Percentiles rank a stretch among this genome's conserved stretches.
phyloP scores from a whole-genome alignment of 805 yeast genomes.

The Candida bentonensis region DNA sequence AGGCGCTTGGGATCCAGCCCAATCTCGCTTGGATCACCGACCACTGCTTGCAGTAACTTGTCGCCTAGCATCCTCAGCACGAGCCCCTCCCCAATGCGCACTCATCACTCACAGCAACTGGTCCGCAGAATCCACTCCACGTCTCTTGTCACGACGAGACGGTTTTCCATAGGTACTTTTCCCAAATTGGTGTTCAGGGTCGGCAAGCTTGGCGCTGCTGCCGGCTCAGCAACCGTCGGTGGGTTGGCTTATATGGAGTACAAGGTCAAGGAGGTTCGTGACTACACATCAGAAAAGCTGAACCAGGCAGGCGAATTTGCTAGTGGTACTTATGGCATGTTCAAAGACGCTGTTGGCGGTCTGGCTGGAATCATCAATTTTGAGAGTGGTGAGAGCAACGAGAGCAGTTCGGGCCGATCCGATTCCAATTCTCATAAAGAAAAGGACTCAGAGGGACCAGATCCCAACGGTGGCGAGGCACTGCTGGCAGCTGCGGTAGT shows the following conservation, averaged over 20 bases:
- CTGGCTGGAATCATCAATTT: conserved; percentile 12
- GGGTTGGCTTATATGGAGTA: conserved; percentile 88
- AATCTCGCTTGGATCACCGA: not conserved
- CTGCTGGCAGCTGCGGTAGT: conserved; percentile 44
- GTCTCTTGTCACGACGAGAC: not conserved
- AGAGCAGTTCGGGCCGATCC: conserved; percentile 20
- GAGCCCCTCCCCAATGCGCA: not conserved
- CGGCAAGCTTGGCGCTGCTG: conserved; percentile 55
- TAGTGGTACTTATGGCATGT: conserved; percentile 19
- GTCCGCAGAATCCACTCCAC: not conserved
- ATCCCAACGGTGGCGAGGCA: conserved; percentile 35
- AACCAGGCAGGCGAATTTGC: conserved; percentile 41
- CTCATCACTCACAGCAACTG: not conserved
- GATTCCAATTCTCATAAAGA: conserved; percentile 7
- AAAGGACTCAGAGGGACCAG: conserved; percentile 18
- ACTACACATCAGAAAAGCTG: conserved; percentile 53
- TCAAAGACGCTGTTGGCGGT: not conserved
- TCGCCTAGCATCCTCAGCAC: too few species aligned
- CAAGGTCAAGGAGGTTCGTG: conserved; percentile 77
- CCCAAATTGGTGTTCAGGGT: conserved; percentile 24
- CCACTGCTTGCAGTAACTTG: too few species aligned
- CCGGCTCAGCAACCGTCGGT: conserved; percentile 88
- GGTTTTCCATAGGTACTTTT: not conserved
- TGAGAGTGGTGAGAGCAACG: conserved; percentile 19
- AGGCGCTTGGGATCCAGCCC: not conserved